These are phyloP conservation scores for Shiraia bambusicola DNA, from an alignment of 2,329 filamentous ascomycete genomes.

Conservation along the genomic window DNA sequence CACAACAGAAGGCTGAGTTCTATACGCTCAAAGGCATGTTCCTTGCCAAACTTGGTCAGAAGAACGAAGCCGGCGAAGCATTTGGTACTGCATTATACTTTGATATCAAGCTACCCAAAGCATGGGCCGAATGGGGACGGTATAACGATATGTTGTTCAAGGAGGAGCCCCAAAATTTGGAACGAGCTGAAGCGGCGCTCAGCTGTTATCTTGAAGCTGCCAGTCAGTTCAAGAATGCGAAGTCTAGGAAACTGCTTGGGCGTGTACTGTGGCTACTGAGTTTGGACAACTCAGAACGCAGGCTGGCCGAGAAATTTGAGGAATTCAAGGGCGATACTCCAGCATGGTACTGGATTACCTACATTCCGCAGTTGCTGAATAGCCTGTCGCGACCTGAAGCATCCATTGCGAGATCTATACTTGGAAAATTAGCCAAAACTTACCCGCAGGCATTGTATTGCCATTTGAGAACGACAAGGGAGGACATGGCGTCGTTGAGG, in stretches of 20 bases:
- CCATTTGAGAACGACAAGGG: constrained; percentile 85
- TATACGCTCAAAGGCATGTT: constrained; percentile 99
- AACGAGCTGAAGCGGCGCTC: constrained; percentile 84
- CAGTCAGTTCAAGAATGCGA: constrained; percentile 94
- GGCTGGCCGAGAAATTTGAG: constrained; percentile 82
- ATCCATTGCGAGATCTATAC: constrained; percentile 77
- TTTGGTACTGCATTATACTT: constrained; percentile 96
- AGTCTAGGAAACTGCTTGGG: constrained; percentile 89
- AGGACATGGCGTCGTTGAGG: constrained; percentile 91
- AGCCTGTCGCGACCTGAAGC: constrained; percentile 91
- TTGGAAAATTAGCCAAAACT: constrained; percentile 90
- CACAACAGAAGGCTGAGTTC: constrained; percentile 96
- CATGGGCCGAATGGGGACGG: constrained; percentile 98
- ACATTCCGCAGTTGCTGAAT: constrained; percentile 92
- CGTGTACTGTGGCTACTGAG: constrained; percentile 94
- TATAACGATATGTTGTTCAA: constrained; percentile 98
- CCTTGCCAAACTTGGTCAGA: constrained; percentile 86
- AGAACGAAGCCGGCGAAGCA: constrained; percentile 87
- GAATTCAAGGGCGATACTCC: constrained; percentile 97
- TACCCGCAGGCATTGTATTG: constrained; percentile 96
- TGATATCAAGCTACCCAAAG: constrained; percentile 91
- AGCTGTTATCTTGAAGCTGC: constrained; percentile 96
- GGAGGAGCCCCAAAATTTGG: constrained; percentile 78
- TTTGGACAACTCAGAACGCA: constrained; percentile 83
- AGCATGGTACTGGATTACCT: constrained; percentile 99